Evolutionary conservation across 176 grass and related monocot species (phyloP).

Genomic region (Oryza australiensis): DNA sequence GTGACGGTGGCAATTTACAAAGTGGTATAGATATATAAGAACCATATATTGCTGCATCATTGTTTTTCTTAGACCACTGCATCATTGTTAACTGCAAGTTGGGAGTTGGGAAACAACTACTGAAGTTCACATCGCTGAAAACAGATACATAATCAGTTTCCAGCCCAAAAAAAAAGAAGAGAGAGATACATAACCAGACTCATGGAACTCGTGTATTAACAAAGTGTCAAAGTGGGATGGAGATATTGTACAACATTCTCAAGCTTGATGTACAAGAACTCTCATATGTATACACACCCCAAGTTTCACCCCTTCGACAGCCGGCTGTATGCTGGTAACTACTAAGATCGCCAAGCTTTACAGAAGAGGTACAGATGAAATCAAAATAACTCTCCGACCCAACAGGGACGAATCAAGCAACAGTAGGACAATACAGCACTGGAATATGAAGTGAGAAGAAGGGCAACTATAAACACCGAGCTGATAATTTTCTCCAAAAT

Average conservation of each 20-base stretch:
- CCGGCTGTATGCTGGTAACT: not conserved
- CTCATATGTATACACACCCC: not conserved
- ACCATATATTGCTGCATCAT: too few relatives aligned
- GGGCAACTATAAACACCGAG: not conserved
- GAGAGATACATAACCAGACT: not conserved
- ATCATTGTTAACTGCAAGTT: too few relatives aligned
- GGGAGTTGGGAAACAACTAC: not conserved
- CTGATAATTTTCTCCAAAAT: not conserved
- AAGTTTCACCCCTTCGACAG: not conserved
- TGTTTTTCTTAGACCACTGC: too few relatives aligned
- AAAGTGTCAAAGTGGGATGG: not conserved
- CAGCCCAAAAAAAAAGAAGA: not conserved
- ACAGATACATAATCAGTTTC: not conserved
- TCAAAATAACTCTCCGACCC: not conserved
- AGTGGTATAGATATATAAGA: too few relatives aligned
- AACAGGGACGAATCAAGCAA: slow-evolving; percentile 12
- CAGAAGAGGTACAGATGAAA: slow-evolving; percentile 25
- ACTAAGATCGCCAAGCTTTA: not conserved
- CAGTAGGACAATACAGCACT: not conserved
- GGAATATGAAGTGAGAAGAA: not conserved
- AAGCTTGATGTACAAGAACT: slow-evolving; percentile 25
- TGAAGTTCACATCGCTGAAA: not conserved
- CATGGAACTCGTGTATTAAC: not conserved
- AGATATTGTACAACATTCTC: not conserved
- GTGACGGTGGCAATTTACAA: too few relatives aligned